These are phyloP conservation scores for Candida caryicola DNA, from an alignment of 805 yeast genomes.

Conservation along the genomic window DNA sequence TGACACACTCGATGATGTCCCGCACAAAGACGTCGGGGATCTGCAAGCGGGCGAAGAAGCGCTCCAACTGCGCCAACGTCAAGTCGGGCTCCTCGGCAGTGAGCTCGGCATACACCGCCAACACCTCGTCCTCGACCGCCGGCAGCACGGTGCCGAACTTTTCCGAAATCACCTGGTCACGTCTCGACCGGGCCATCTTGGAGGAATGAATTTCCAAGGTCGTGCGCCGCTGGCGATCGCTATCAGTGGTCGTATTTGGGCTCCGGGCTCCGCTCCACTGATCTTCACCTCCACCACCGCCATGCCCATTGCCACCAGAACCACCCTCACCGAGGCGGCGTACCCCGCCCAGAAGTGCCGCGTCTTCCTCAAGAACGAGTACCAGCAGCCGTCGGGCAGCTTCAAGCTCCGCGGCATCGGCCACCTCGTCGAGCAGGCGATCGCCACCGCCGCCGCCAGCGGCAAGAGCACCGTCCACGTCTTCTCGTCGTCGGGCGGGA, in stretches of 20 bases:
- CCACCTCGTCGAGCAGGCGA: constrained; percentile 4
- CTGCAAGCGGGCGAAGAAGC: constrained; percentile 20
- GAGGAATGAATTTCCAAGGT: too few relatives aligned
- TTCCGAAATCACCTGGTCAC: neutral
- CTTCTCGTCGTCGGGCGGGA: constrained; percentile 33
- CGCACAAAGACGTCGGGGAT: constrained; percentile 31
- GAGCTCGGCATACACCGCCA: constrained; percentile 28
- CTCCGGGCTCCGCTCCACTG: too few relatives aligned
- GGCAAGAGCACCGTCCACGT: constrained; percentile 18
- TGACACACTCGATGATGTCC: constrained; percentile 31
- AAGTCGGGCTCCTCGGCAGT: constrained; percentile 27
- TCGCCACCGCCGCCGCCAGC: neutral
- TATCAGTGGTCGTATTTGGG: too few relatives aligned
- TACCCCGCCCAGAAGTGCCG: constrained; percentile 2
- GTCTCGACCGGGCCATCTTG: constrained; percentile 1
- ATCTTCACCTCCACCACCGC: too few relatives aligned
- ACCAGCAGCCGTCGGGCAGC: constrained; percentile 13
- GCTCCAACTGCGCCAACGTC: constrained; percentile 23
- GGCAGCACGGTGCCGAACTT: constrained; percentile 16
- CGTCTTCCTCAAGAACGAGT: constrained; percentile 11
- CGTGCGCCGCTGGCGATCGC: too few relatives aligned
- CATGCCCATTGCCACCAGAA: neutral
- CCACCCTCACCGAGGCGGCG: constrained; percentile 5
- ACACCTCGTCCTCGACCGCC: constrained; percentile 33
- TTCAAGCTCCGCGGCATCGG: constrained; percentile 16